Percentiles rank a stretch among this genome's conserved stretches.
These are phyloP conservation scores for Eucalyptus erythrocorys DNA, from an alignment of 345 rosid species.

Conservation along the genomic window DNA sequence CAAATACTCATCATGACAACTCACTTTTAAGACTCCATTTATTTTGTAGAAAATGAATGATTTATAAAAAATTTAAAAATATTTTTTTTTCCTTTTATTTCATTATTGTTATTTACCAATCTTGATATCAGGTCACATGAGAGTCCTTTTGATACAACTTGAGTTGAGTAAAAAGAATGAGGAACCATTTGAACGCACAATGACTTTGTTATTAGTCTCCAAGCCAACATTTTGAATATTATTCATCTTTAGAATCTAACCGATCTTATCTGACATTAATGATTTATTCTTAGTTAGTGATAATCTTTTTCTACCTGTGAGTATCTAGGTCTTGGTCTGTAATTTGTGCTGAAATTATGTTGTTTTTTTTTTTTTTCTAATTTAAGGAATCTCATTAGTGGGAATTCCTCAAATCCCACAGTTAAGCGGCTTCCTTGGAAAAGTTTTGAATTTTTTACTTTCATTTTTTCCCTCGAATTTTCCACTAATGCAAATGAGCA, in stretches of 20 bases:
- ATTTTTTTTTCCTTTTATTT: background rate
- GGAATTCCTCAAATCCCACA: too few species aligned
- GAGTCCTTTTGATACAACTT: background rate
- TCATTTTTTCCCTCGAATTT: background rate
- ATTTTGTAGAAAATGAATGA: too few species aligned
- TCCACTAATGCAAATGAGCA: background rate
- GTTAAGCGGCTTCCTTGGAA: background rate
- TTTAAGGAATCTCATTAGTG: background rate
- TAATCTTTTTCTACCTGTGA: background rate
- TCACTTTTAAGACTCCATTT: background rate
- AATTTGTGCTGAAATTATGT: background rate
- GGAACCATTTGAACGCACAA: background rate
- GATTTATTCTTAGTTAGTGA: background rate
- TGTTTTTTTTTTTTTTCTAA: background rate
- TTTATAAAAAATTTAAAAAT: too few species aligned
- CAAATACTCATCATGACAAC: background rate
- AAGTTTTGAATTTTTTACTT: background rate
- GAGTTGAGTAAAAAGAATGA: background rate
- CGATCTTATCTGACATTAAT: background rate
- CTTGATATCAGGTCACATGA: background rate
- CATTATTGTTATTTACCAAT: background rate
- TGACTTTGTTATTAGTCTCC: background rate
- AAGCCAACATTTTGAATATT: background rate
- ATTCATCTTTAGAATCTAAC: background rate
- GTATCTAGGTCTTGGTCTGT: background rate